phyloP scores from a whole-genome alignment of 2,329 filamentous ascomycete genomes.

The Hymenotorrendiella dingleyae region DNA sequence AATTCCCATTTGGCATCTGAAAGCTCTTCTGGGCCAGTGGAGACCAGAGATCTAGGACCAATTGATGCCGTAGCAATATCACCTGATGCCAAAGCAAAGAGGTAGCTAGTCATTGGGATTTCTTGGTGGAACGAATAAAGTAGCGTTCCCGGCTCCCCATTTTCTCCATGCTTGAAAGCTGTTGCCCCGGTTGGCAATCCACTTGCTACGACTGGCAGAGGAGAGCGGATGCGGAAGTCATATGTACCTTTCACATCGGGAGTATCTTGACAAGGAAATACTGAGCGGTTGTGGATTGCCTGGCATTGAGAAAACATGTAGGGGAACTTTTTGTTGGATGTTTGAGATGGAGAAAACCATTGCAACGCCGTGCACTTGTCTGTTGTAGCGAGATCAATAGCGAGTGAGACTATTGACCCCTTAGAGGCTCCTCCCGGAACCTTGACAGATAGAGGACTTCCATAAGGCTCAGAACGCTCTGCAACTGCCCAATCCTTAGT shows the following conservation, averaged over 20 bases:
- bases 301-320: slow-evolving; percentile 99
- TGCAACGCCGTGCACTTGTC: slow-evolving; percentile 85
- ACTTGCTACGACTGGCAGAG: slow-evolving; percentile 85
- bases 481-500: slow-evolving; percentile 59
- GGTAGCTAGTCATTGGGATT: slow-evolving; percentile 88
- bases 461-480: slow-evolving; percentile 66
- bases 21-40: slow-evolving; percentile 82
- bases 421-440: slow-evolving; percentile 49
- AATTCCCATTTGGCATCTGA: slow-evolving; percentile 84
- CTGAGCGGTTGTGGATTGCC: slow-evolving; percentile 86
- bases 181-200: slow-evolving; percentile 58
- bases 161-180: slow-evolving; percentile 43
- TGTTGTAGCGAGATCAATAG: slow-evolving; percentile 75
- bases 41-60: slow-evolving; percentile 78
- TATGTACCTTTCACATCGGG: slow-evolving; percentile 96
- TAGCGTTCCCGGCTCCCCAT: slow-evolving; percentile 46
- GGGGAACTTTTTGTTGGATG: slow-evolving; percentile 89
- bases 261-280: slow-evolving; percentile 96
- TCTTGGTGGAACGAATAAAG: slow-evolving; percentile 84
- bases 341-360: slow-evolving; percentile 91
- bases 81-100: slow-evolving; percentile 85
- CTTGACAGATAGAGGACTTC: slow-evolving; percentile 62
- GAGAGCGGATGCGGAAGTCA: slow-evolving; percentile 80
- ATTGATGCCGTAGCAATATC: slow-evolving; percentile 83
- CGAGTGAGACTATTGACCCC: slow-evolving; percentile 46